Conservation (phyloP, 2,329 filamentous ascomycete species). For the Clarireedia monteithiana region DNA sequence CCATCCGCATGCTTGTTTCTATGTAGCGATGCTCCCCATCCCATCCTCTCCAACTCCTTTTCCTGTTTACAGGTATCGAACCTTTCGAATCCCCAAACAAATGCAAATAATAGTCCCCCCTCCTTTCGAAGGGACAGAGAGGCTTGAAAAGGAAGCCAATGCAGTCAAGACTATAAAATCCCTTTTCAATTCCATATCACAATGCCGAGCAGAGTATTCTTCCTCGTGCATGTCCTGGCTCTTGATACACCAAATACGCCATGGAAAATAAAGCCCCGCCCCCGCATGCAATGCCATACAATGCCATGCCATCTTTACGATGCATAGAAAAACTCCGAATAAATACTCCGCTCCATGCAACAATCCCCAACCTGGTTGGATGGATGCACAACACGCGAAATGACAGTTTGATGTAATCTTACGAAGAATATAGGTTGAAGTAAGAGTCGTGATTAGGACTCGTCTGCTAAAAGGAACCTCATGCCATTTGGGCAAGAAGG, state of each 20-base stretch:
- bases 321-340: constrained; percentile 5
- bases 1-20: too few relatives aligned
- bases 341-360: background rate
- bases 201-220: too few relatives aligned
- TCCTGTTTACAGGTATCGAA: too few relatives aligned
- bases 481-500: constrained; percentile 34
- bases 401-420: background rate
- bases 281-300: background rate
- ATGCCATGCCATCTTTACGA: constrained; percentile 2
- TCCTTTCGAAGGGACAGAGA: too few relatives aligned
- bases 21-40: too few relatives aligned
- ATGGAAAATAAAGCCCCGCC: background rate
- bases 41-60: too few relatives aligned
- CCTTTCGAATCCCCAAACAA: too few relatives aligned
- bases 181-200: too few relatives aligned
- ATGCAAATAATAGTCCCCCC: too few relatives aligned
- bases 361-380: too few relatives aligned
- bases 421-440: background rate
- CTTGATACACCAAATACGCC: constrained; percentile 1
- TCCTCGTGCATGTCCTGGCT: background rate
- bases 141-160: too few relatives aligned
- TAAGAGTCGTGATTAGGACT: background rate
- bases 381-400: background rate
- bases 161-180: too few relatives aligned
- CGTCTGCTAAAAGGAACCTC: constrained; percentile 28